A percentile compares a stretch with the other conserved stretches of the same genome.
Conservation (phyloP, 305 asterid species). For the Rubia tinctorum region DNA sequence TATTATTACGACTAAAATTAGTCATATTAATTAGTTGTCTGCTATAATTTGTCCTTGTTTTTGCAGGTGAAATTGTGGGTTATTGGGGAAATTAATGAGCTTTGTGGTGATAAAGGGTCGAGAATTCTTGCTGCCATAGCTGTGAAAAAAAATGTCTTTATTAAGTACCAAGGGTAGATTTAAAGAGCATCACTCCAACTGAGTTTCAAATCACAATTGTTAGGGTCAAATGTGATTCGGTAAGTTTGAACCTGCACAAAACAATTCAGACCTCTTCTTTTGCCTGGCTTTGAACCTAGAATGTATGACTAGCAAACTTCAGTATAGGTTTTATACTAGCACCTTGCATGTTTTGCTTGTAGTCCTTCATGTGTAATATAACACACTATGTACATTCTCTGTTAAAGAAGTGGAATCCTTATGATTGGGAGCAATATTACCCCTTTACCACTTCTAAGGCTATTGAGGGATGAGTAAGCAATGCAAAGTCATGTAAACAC, state of each 20-base stretch:
- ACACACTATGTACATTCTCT: neutral
- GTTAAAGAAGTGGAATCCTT: neutral
- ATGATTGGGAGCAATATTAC: neutral
- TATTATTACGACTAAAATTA: too few species aligned
- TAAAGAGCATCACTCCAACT: slow-evolving; percentile 57
- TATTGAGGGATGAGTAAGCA: neutral
- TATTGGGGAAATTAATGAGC: too few species aligned
- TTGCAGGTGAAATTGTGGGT: too few species aligned
- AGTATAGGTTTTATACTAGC: neutral
- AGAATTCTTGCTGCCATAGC: too few species aligned
- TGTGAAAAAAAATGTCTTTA: too few species aligned
- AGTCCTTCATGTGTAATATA: neutral
- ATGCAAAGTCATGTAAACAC: neutral
- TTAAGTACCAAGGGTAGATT: too few species aligned
- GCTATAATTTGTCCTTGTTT: too few species aligned
- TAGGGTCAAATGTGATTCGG: slow-evolving; percentile 31
- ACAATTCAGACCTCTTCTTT: neutral
- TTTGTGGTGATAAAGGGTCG: too few species aligned
- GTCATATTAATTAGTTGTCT: too few species aligned
- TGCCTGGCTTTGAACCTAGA: neutral
- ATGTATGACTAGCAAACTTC: neutral
- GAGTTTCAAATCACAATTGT: slow-evolving; percentile 15
- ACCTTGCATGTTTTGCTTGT: neutral
- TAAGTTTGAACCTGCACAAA: neutral
- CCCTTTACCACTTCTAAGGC: neutral